Evolutionary conservation across 345 rosid genomes (phyloP).

Genomic region (Nephelium lappaceum): DNA sequence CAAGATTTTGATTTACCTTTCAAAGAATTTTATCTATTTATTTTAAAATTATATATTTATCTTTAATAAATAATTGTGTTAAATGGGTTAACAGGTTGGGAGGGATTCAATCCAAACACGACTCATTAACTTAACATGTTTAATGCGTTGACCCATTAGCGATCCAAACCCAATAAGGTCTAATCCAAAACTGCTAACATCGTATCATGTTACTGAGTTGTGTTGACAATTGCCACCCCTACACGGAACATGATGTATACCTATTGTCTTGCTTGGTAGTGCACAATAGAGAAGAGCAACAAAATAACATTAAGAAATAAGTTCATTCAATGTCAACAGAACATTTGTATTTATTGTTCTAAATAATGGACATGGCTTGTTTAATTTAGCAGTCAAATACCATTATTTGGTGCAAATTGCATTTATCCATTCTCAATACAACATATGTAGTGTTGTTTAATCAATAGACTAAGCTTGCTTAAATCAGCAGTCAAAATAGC

Average conservation of each 20-base stretch:
- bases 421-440: not conserved
- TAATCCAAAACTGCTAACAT: too few relatives aligned
- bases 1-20: too few relatives aligned
- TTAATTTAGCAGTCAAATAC: not conserved
- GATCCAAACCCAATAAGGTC: too few relatives aligned
- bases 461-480: not conserved
- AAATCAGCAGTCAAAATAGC: not conserved
- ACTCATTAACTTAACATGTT: too few relatives aligned
- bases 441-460: not conserved
- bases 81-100: too few relatives aligned
- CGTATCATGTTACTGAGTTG: too few relatives aligned
- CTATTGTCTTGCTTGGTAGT: not conserved
- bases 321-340: not conserved
- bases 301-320: not conserved
- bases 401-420: not conserved
- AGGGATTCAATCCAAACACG: too few relatives aligned
- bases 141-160: too few relatives aligned
- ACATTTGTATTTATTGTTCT: not conserved
- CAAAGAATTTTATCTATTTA: too few relatives aligned
- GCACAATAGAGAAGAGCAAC: not conserved
- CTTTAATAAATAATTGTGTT: too few relatives aligned
- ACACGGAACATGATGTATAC: not conserved
- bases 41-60: too few relatives aligned
- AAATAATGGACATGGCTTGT: not conserved
- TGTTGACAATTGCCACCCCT: too few relatives aligned